These are phyloP conservation scores for Trichoderma semiorbis DNA, from an alignment of 2,329 filamentous ascomycete species.

Conservation along the genomic window DNA sequence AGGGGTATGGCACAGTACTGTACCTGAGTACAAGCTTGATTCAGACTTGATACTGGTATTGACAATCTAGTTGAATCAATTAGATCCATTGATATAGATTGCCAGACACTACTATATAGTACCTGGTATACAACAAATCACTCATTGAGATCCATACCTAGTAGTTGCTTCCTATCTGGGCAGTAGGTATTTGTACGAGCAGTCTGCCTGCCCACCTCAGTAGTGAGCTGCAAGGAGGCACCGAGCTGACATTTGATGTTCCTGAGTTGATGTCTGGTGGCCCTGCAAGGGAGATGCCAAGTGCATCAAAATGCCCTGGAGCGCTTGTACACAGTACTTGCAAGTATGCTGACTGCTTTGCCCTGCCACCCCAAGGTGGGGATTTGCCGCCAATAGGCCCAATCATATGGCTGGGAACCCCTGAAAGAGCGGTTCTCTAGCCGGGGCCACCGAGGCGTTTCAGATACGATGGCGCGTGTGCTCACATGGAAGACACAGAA, in stretches of 20 bases:
- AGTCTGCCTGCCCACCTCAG: not conserved
- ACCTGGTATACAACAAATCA: not conserved
- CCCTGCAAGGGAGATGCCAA: constrained; percentile 4
- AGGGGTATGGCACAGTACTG: not conserved
- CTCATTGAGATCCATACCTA: not conserved
- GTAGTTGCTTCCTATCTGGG: not conserved
- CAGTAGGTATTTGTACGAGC: not conserved
- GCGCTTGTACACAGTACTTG: not conserved
- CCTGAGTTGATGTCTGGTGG: not conserved
- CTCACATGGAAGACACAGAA: not conserved
- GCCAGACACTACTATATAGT: not conserved
- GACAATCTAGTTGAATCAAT: not conserved
- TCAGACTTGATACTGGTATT: not conserved
- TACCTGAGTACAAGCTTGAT: not conserved
- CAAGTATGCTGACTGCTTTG: constrained; percentile 1
- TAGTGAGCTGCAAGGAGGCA: not conserved
- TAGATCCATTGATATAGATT: not conserved
- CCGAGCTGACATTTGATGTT: not conserved
- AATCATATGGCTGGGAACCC: constrained; percentile 10
- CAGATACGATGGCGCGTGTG: constrained; percentile 21
- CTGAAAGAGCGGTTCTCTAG: constrained; percentile 16
- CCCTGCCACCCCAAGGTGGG: not conserved
- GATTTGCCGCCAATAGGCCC: not conserved
- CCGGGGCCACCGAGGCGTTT: constrained; percentile 23
- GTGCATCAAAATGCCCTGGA: not conserved